Base-by-base conservation (phyloP, 2,329 filamentous ascomycete species). In the Penicillium sp. region DNA sequence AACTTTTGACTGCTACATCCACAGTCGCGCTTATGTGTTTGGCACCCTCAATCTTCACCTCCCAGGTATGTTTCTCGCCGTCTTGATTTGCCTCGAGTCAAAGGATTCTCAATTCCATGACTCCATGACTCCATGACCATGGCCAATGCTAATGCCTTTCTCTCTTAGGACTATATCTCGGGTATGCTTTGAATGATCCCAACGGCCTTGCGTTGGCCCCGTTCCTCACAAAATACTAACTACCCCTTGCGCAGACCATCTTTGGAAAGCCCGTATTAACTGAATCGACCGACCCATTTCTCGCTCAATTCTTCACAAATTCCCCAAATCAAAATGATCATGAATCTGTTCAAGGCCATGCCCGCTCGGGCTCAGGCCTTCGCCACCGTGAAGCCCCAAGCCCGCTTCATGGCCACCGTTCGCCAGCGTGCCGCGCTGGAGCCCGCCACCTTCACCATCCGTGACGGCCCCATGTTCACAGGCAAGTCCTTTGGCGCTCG, bases 401-500 rank as follows among this genome's bases (percentile, higher is more conserved):
- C 75, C 60, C 78, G 79, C 58, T 85, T 81, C 76, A 81, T 90
- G 76, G 89, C 89, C 64, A 89, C 88, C 50, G 86, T 90, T 68
- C 85, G 87, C 64, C 93, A 89, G 67, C 87, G 89, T 63, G 88
- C 88, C 65, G 86, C 88, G 50, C 86, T 86, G 73, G 90, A 93
- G 73, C 86, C 91, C 72, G 95, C 95, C 66, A 98, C 95, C 62
- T 91, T 99, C 75, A 98, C 94, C 67, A 96, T 99, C 79, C 91
- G 91, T 81, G 92, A 97, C 82, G 95, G 95, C 65, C 95, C 95
- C 49, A 90, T 98, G 75, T 98, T 97, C 84, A 91, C 92, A 73
- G 95, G 95, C 77, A 97, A 91, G 77, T 96, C 94, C 62, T 99
- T 98, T 73, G 95, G 95, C 73, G 95, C 95, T 75, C 95, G 96